These are phyloP conservation scores for Diaporthe sp. DNA, from an alignment of 2,329 filamentous ascomycete genomes.

Conservation along the genomic window DNA sequence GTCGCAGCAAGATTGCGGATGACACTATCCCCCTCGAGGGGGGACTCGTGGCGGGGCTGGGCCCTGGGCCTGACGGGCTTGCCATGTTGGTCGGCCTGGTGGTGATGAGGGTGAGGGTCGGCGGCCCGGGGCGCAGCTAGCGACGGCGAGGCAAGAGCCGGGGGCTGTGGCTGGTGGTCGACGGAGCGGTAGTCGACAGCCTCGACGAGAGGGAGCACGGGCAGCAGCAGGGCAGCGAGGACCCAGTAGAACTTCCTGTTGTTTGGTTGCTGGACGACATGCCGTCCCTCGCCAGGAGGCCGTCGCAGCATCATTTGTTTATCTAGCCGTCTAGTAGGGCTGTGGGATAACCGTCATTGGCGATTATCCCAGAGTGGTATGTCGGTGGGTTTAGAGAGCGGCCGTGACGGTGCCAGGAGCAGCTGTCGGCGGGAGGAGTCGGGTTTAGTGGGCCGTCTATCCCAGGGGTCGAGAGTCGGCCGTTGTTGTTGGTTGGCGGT, in stretches of 20 bases:
- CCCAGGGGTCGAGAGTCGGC: not conserved
- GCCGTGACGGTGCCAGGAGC: not conserved
- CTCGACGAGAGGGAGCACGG: conserved; percentile 62
- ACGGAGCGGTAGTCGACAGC: conserved; percentile 60
- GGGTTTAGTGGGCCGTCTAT: conserved; percentile 5
- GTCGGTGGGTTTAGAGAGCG: not conserved
- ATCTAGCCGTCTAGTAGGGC: conserved; percentile 43
- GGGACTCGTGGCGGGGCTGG: conserved; percentile 35
- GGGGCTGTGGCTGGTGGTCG: conserved; percentile 49
- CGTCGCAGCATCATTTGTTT: conserved; percentile 66
- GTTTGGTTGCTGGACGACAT: conserved; percentile 55
- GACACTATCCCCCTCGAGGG: conserved; percentile 39
- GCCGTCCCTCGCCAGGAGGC: conserved; percentile 67
- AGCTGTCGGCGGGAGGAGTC: conserved; percentile 8
- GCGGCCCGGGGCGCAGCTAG: conserved; percentile 15
- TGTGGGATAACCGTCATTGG: conserved; percentile 38
- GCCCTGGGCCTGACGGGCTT: conserved; percentile 6
- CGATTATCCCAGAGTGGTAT: conserved; percentile 21
- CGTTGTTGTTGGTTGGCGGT: not conserved
- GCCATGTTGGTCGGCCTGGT: conserved; percentile 2
- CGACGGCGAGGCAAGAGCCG: conserved; percentile 35
- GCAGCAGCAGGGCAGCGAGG: conserved; percentile 64
- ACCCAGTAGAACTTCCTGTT: conserved; percentile 55
- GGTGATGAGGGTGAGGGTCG: conserved; percentile 22
- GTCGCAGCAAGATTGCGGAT: conserved; percentile 42